phyloP scores from a whole-genome alignment of 2,329 filamentous ascomycete genomes.

The Apiospora aurea region DNA sequence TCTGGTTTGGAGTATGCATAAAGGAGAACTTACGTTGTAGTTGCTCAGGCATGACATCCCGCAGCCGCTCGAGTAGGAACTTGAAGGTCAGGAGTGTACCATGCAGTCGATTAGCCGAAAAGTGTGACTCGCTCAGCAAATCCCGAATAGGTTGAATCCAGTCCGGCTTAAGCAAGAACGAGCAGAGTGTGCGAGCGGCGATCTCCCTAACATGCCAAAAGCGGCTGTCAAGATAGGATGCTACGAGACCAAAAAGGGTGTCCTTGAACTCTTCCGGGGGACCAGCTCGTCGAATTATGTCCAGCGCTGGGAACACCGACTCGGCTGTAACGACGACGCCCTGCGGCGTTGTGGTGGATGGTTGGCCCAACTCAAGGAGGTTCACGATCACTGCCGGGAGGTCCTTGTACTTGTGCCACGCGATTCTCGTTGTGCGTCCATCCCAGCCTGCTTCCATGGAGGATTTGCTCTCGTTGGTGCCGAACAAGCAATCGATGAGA shows the following conservation, averaged over 20 bases:
- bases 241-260: constrained; percentile 64
- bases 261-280: constrained; percentile 65
- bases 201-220: constrained; percentile 86
- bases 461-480: constrained; percentile 74
- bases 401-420: constrained; percentile 73
- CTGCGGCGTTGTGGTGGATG: constrained; percentile 42
- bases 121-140: constrained; percentile 44
- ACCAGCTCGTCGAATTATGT: constrained; percentile 76
- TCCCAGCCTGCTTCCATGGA: constrained; percentile 69
- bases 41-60: constrained; percentile 52
- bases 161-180: constrained; percentile 60
- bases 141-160: constrained; percentile 53
- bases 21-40: constrained; percentile 48
- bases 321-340: constrained; percentile 61
- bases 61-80: constrained; percentile 62
- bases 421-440: constrained; percentile 68
- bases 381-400: constrained; percentile 69
- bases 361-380: constrained; percentile 63
- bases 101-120: constrained; percentile 61
- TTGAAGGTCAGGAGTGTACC: constrained; percentile 64
- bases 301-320: constrained; percentile 82
- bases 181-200: constrained; percentile 75
- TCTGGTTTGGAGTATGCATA: too few relatives aligned
- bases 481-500: constrained; percentile 80
- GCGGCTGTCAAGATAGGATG: constrained; percentile 69